These are phyloP conservation scores for Cymbopogon citratus DNA, from an alignment of 176 grass and related monocot species.

Conservation along the genomic window DNA sequence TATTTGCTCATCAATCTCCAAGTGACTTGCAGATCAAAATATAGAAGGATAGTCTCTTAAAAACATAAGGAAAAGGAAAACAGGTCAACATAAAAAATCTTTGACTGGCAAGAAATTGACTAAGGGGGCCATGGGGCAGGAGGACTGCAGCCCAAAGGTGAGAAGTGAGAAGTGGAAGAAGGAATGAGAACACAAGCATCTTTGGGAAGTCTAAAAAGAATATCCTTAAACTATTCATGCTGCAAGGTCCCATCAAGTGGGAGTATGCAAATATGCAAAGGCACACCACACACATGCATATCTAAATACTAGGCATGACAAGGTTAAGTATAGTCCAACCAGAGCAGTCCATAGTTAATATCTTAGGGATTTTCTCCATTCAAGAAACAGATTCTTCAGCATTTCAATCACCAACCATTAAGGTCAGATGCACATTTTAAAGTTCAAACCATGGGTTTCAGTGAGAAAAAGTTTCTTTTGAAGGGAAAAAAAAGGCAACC, in stretches of 20 bases:
- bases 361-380: not conserved
- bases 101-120: conserved; percentile 4
- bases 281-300: not conserved
- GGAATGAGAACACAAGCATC: not conserved
- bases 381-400: not conserved
- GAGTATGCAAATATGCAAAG: not conserved
- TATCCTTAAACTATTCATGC: conserved; percentile 18
- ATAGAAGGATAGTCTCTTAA: not conserved
- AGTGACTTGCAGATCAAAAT: not conserved
- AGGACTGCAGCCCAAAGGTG: not conserved
- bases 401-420: not conserved
- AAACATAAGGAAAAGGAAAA: not conserved
- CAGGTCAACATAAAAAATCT: not conserved
- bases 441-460: not conserved
- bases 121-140: not conserved
- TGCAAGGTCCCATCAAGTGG: not conserved
- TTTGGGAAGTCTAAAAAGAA: not conserved
- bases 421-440: not conserved
- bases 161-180: not conserved
- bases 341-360: not conserved
- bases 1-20: not conserved
- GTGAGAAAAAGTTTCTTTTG: not conserved
- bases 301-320: not conserved
- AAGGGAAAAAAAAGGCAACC: not conserved
- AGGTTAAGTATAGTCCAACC: not conserved